A percentile compares a stretch with the other conserved stretches of the same genome.
These are phyloP conservation scores for Pseudonitzschia multistriata DNA, from an alignment of 108 stramenopile species.

Conservation along the genomic window DNA sequence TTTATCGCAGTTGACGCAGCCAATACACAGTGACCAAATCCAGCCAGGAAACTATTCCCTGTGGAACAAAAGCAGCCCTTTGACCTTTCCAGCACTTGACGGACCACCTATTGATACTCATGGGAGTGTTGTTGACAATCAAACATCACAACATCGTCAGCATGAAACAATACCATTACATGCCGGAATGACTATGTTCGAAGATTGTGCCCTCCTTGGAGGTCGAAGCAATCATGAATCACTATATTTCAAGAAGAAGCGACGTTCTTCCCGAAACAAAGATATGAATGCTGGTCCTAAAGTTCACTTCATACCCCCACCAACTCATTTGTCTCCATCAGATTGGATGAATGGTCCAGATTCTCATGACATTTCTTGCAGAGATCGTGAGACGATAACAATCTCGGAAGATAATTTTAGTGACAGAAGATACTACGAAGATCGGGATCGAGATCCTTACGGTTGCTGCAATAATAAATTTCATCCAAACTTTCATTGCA, in stretches of 20 bases:
- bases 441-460: neutral
- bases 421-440: neutral
- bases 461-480: neutral
- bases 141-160: neutral
- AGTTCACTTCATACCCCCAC: slow-evolving; percentile 17
- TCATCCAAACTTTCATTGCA: slow-evolving; percentile 1
- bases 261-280: slow-evolving; percentile 1
- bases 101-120: no score
- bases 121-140: neutral
- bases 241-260: neutral
- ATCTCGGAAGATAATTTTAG: slow-evolving; percentile 13
- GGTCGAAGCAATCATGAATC: neutral
- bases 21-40: neutral
- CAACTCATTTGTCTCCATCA: slow-evolving; percentile 13
- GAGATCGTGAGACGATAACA: slow-evolving; percentile 13
- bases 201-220: slow-evolving; percentile 16
- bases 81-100: neutral
- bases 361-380: neutral
- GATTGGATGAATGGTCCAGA: slow-evolving; percentile 21
- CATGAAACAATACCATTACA: slow-evolving; percentile 12
- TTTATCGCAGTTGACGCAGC: neutral
- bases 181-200: slow-evolving; percentile 21
- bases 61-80: neutral
- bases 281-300: slow-evolving; percentile 18
- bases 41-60: neutral